Evolutionary conservation across 306 rosid genomes (phyloP).

Genomic region (Prunus mume): DNA sequence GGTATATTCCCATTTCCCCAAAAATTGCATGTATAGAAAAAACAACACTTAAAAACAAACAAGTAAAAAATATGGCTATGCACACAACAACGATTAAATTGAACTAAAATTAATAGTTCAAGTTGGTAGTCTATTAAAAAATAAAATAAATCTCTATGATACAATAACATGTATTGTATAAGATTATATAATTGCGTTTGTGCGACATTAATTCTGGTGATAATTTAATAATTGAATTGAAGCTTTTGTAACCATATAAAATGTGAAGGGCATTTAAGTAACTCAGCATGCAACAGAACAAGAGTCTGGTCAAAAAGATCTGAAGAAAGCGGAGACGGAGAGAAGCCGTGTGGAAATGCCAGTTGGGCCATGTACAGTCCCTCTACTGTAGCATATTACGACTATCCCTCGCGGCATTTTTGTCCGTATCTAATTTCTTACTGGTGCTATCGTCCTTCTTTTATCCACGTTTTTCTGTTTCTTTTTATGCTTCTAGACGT

Average conservation of each 20-base stretch:
- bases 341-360: constrained; percentile 31
- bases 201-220: too few species aligned
- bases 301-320: background rate
- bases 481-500: background rate
- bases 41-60: too few species aligned
- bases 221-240: too few species aligned
- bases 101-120: too few species aligned
- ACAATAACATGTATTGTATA: too few species aligned
- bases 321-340: background rate
- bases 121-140: too few species aligned
- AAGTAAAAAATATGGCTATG: too few species aligned
- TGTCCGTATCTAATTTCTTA: background rate
- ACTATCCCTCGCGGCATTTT: constrained; percentile 24
- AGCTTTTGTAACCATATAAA: background rate
- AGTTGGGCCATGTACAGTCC: constrained; percentile 5
- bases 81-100: too few species aligned
- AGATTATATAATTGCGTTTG: too few species aligned
- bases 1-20: too few species aligned
- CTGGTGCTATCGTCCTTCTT: background rate
- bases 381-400: background rate
- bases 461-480: background rate
- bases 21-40: too few species aligned
- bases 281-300: background rate
- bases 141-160: too few species aligned
- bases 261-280: background rate